Evolutionary conservation across 306 rosid genomes (phyloP).

Genomic region (Fragaria nilgerrensis): DNA sequence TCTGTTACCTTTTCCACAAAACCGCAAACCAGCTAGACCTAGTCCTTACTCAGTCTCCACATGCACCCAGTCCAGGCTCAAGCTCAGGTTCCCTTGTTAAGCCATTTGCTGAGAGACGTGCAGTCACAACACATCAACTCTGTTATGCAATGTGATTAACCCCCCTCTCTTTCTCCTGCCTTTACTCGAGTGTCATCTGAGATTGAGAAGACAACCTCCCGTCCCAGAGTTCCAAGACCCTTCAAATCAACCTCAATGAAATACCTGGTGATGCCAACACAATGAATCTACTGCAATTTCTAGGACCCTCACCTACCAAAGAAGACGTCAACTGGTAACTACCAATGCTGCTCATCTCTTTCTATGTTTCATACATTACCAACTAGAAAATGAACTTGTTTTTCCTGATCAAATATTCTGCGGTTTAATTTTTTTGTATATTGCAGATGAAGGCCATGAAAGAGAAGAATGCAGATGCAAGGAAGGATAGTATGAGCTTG

Average conservation of each 20-base stretch:
- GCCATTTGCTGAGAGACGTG: conserved; percentile 69
- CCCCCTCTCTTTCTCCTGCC: conserved; percentile 22
- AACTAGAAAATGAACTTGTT: not conserved
- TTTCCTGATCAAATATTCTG: not conserved
- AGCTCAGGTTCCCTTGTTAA: conserved; percentile 59
- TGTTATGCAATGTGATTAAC: conserved; percentile 34
- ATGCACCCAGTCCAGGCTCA: not conserved
- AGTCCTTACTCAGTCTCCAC: conserved; percentile 4
- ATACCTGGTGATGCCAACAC: conserved; percentile 30
- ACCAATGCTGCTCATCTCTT: not conserved
- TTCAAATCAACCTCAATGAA: conserved; percentile 65
- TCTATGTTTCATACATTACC: not conserved
- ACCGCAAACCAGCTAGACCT: conserved; percentile 21
- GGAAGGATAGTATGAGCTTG: not conserved
- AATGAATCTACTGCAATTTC: conserved; percentile 17
- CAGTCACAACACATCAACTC: conserved; percentile 46
- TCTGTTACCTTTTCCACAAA: conserved; percentile 53
- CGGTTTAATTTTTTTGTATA: not conserved
- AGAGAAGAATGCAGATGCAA: not conserved
- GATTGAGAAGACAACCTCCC: conserved; percentile 13
- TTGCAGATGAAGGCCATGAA: not conserved
- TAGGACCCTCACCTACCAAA: conserved; percentile 30
- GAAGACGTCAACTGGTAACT: conserved; percentile 19
- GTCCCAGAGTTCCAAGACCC: conserved; percentile 21
- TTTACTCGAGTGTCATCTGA: conserved; percentile 3